Evolutionary conservation across 495 filamentous ascomycete species (phyloP).

Genomic region (Penicillium daleae): DNA sequence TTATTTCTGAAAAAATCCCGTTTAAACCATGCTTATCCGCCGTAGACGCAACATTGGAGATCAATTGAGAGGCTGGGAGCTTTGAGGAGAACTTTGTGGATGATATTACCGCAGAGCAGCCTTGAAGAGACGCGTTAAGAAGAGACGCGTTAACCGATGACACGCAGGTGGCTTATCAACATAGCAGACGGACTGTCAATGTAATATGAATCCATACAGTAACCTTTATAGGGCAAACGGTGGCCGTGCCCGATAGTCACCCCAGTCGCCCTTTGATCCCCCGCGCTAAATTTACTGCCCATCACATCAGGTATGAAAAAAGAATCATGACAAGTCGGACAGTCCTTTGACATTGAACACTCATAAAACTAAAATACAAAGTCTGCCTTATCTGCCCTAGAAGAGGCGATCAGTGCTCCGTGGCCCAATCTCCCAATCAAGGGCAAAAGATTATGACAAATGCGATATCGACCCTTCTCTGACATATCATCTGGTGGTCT

Average conservation of each 20-base stretch:
- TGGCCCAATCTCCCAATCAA: background rate
- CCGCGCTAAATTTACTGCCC: background rate
- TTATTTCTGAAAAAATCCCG: no score
- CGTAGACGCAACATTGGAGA: no score
- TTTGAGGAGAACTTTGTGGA: background rate
- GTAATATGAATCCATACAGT: background rate
- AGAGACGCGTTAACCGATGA: no score
- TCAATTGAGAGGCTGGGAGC: no score
- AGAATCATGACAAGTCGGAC: background rate
- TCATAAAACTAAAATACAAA: slow-evolving; percentile 2
- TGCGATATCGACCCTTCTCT: background rate
- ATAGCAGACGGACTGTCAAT: no score
- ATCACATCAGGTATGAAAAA: background rate
- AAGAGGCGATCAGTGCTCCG: background rate
- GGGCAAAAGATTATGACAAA: background rate
- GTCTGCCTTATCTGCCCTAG: background rate
- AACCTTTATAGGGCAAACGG: background rate
- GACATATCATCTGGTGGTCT: background rate
- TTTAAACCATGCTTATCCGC: no score
- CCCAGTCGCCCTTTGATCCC: background rate
- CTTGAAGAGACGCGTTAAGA: background rate
- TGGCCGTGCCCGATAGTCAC: background rate
- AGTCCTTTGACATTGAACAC: background rate
- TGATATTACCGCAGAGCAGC: background rate
- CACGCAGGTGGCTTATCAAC: no score